Percentiles rank a stretch among this genome's conserved stretches.
Conservation (phyloP, 1,284 basidiomycete genomes). For the Fistulina hepatica region DNA sequence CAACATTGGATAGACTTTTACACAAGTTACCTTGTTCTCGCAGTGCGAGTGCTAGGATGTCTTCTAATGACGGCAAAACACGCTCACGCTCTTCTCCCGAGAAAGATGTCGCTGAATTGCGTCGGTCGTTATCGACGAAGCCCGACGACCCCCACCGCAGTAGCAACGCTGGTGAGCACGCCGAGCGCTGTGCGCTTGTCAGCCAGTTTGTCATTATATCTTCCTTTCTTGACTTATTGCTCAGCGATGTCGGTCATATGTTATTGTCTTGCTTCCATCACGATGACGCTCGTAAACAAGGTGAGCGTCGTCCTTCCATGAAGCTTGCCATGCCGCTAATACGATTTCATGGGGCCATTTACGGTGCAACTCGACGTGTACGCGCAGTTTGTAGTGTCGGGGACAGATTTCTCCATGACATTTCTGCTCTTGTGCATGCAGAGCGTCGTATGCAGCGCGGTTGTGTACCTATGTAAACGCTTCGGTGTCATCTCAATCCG, state of each 20-base stretch:
- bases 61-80: too few species aligned
- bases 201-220: not conserved
- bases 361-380: not conserved
- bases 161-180: too few species aligned
- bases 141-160: too few species aligned
- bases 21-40: too few species aligned
- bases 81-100: too few species aligned
- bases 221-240: too few species aligned
- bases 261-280: slow-evolving; percentile 90
- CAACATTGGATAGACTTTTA: too few species aligned
- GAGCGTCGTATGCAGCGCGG: slow-evolving; percentile 74
- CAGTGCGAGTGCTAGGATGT: too few species aligned
- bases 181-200: too few species aligned
- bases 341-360: slow-evolving; percentile 3
- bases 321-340: slow-evolving; percentile 3
- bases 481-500: slow-evolving; percentile 84
- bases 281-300: slow-evolving; percentile 99
- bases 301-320: slow-evolving; percentile 31
- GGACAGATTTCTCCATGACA: slow-evolving; percentile 91
- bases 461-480: slow-evolving; percentile 68
- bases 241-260: slow-evolving; percentile 73
- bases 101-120: too few species aligned
- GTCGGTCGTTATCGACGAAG: too few species aligned
- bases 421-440: slow-evolving; percentile 92
- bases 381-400: slow-evolving; percentile 86